These are phyloP conservation scores for Crithidia fasciculata DNA, from an alignment of 208 protist species.

Conservation along the genomic window DNA sequence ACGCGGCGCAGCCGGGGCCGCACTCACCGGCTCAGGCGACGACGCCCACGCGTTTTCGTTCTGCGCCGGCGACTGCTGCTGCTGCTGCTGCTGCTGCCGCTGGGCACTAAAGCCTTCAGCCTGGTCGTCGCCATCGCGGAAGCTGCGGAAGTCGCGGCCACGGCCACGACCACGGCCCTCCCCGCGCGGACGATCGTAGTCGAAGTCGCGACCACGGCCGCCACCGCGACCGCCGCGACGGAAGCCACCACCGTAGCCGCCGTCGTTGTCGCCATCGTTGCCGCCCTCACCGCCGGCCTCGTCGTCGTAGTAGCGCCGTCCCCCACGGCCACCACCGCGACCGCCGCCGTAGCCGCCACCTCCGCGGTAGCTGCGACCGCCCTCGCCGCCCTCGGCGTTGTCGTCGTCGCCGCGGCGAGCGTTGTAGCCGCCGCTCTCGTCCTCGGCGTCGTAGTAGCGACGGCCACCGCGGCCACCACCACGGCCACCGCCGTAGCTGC, in stretches of 20 bases:
- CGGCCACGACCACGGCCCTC: slow-evolving; percentile 14
- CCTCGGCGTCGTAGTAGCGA: slow-evolving; percentile 33
- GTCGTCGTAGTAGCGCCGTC: slow-evolving; percentile 31
- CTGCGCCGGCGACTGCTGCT: not conserved
- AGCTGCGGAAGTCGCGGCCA: slow-evolving; percentile 28
- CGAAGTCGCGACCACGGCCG: slow-evolving; percentile 26
- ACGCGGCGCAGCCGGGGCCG: slow-evolving; percentile 3
- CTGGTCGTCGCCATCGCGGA: slow-evolving; percentile 28
- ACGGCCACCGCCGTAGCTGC: slow-evolving; percentile 17
- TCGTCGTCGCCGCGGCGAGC: slow-evolving; percentile 11
- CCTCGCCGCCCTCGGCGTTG: slow-evolving; percentile 15
- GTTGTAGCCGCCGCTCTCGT: slow-evolving; percentile 17
- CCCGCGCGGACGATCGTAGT: slow-evolving; percentile 13
- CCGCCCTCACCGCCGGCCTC: slow-evolving; percentile 15
- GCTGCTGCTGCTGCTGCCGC: no score
- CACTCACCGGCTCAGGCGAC: slow-evolving; percentile 18
- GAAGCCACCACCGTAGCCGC: slow-evolving; percentile 9
- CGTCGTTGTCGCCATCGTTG: slow-evolving; percentile 11
- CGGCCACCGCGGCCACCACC: slow-evolving; percentile 29
- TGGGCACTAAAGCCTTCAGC: not conserved
- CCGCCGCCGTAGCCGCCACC: slow-evolving; percentile 33
- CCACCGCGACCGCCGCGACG: slow-evolving; percentile 21
- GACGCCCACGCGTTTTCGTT: slow-evolving; percentile 30
- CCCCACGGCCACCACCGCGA: slow-evolving; percentile 27
- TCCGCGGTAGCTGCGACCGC: slow-evolving; percentile 31